Evolutionary conservation across 768 basidiomycete species (phyloP), one percentile per base, ranked within the genome.

Genomic region (Mycena vulgaris): DNA sequence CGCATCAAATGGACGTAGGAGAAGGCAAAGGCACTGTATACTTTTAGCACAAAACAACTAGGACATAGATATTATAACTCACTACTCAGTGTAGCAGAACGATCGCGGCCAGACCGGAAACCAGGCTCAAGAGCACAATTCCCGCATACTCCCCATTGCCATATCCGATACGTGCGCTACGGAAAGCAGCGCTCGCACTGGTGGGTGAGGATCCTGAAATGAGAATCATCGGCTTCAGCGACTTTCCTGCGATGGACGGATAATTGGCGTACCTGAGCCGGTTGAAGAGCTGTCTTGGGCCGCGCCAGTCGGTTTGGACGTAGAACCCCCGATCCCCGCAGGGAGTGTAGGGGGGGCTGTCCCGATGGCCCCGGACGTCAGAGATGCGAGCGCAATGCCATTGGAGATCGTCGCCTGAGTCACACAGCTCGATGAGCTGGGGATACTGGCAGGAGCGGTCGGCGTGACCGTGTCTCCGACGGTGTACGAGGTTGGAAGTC

Each of bases 401-500:
- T 85, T 86, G 48, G 79, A 67, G 19, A 85, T 79, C 14, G 82
- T 80, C n/a, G 80, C 40, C 4, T 77, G 77, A 16, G 81, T 84
- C 47, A 70, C 78, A 59, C 85, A 86, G 71, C 82, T 83, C 21
- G 82, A 83, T 16, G 84, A 85, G 19, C 75, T 78, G 1, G 84
- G 85, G 0, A 78, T 85, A 57, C 70, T 77, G 72, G 75, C 79
- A 0, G 82, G 75, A 2, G 79, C 77, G 16, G 77, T 66, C 5
- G 85, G 85, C 5, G 85, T 86, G 31, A 78, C 63, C 11, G 78
- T 77, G 63, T 81, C 81, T 11, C 85, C 85, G 51, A 84, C 80
- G 23, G 85, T 86, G 73, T 83, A 85, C 6, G 47, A 19, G 5
- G 66, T 63, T 3, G 63, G 23, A 39, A 30, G 31, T 5, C 78